These are phyloP conservation scores for Forsythia suspensa DNA, from an alignment of 257 asterid species.

Conservation along the genomic window DNA sequence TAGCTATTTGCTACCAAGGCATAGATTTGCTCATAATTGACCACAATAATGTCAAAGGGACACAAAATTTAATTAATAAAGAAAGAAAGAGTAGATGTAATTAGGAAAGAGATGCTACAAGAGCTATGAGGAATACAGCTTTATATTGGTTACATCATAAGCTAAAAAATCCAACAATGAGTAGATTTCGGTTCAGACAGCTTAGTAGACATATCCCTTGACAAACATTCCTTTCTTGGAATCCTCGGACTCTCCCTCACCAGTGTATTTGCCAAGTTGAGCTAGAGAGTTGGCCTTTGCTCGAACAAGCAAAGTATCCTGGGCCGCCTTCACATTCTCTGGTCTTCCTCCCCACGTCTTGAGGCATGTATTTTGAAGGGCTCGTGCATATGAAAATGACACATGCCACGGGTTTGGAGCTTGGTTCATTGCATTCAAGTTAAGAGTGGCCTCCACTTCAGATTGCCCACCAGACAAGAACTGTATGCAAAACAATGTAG, in stretches of 20 bases:
- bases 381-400: constrained; percentile 68
- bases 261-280: constrained; percentile 77
- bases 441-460: constrained; percentile 73
- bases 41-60: constrained; percentile 3
- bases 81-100: constrained; percentile 4
- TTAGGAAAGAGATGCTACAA: constrained; percentile 19
- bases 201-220: constrained; percentile 60
- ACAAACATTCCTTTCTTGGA: constrained; percentile 72
- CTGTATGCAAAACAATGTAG: constrained; percentile 27
- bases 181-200: constrained; percentile 11
- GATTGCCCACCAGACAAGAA: constrained; percentile 79
- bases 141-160: constrained; percentile 26
- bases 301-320: constrained; percentile 51
- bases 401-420: constrained; percentile 79
- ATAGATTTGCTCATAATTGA: neutral
- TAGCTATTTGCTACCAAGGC: neutral
- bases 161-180: constrained; percentile 25
- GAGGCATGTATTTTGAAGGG: constrained; percentile 78
- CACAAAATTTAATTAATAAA: constrained; percentile 14
- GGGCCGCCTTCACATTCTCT: constrained; percentile 70
- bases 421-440: constrained; percentile 76
- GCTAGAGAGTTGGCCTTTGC: constrained; percentile 77
- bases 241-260: constrained; percentile 71
- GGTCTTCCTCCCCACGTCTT: constrained; percentile 74
- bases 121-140: constrained; percentile 24